Evolutionary conservation across 495 filamentous ascomycete species (phyloP).

Genomic region (Penicillium cosmopolitanum): DNA sequence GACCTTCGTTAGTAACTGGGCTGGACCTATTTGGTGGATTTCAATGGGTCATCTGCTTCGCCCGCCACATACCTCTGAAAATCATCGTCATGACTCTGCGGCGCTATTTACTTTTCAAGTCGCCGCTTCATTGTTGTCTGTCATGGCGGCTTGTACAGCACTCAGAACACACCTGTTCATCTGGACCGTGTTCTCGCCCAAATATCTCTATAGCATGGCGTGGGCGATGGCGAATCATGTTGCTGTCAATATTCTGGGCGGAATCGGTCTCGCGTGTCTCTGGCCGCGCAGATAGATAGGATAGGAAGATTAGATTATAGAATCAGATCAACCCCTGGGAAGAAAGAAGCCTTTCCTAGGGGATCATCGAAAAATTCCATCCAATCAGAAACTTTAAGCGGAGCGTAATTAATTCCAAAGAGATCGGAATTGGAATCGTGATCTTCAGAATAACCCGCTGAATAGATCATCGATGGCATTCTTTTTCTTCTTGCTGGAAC

Average conservation of each 20-base stretch:
- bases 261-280: conserved; percentile 59
- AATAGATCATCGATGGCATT: conserved; percentile 70
- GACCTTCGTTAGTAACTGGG: conserved; percentile 90
- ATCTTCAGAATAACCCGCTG: conserved; percentile 49
- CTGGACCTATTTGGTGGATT: conserved; percentile 86
- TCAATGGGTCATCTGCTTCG: conserved; percentile 62
- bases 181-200: conserved; percentile 98
- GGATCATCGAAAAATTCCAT: no score
- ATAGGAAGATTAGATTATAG: no score
- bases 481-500: conserved; percentile 51
- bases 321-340: no score
- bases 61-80: conserved; percentile 20
- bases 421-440: conserved; percentile 23
- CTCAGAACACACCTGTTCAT: conserved; percentile 93
- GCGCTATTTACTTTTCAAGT: conserved; percentile 68
- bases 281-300: conserved; percentile 10
- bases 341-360: no score
- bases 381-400: no score
- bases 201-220: conserved; percentile 88
- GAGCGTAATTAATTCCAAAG: not conserved
- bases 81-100: conserved; percentile 48
- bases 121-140: conserved; percentile 60
- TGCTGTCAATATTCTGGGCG: conserved; percentile 56
- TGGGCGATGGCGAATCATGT: conserved; percentile 87
- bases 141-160: conserved; percentile 87